Percentiles rank a stretch among this genome's conserved stretches.
Evolutionary conservation across 2,329 filamentous ascomycete genomes (phyloP).

Genomic region (Pestalotiopsis fici): DNA sequence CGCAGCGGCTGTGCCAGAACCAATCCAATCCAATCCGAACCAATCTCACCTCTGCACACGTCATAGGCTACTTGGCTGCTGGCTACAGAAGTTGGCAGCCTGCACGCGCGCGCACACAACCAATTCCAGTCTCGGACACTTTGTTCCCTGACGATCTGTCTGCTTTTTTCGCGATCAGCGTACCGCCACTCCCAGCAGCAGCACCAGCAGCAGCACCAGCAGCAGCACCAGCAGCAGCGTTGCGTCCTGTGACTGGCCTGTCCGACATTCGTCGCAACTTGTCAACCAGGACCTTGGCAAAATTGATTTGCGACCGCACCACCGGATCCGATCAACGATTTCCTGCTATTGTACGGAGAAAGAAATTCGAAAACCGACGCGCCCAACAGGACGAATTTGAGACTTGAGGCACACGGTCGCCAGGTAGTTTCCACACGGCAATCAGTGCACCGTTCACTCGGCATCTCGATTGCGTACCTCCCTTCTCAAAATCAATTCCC

Average conservation of each 20-base stretch:
- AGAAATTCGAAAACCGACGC: not conserved
- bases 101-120: not conserved
- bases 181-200: not conserved
- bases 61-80: slow-evolving; percentile 4
- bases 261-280: not conserved
- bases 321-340: not conserved
- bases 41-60: slow-evolving; percentile 1
- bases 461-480: not conserved
- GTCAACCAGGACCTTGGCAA: not conserved
- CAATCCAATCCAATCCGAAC: not conserved
- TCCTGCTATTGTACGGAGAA: not conserved
- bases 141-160: slow-evolving; percentile 7
- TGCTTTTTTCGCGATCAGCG: slow-evolving; percentile 3
- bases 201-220: no score
- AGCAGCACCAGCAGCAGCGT: not conserved
- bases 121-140: not conserved
- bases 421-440: not conserved
- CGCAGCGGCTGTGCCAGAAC: not conserved
- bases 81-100: slow-evolving; percentile 4
- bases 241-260: not conserved
- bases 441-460: not conserved
- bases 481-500: not conserved
- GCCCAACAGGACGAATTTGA: not conserved
- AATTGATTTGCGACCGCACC: not conserved
- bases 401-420: not conserved